phyloP scores from a whole-genome alignment of 768 basidiomycete species.

The Lanmaoa pseudosensibilis region DNA sequence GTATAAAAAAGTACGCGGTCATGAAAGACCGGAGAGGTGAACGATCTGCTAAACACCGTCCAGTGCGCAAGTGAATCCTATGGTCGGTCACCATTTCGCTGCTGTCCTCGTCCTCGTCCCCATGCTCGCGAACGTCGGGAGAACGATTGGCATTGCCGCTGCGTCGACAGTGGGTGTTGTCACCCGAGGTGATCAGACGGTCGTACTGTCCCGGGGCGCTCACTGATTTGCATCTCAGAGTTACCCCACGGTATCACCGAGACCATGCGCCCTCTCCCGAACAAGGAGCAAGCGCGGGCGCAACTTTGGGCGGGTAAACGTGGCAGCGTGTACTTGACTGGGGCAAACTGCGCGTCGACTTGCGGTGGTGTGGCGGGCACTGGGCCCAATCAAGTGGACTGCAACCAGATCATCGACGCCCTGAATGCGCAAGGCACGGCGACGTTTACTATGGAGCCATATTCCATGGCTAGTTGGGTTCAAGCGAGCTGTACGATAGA shows the following conservation, averaged over 20 bases:
- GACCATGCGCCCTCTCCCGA: neutral
- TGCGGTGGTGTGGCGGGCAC: neutral
- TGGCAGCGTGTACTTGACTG: neutral
- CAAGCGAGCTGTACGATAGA: constrained; percentile 4
- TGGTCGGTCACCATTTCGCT: neutral
- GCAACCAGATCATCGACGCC: neutral
- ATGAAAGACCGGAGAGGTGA: no score
- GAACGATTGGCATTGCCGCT: neutral
- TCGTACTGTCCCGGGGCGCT: neutral
- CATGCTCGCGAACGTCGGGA: neutral
- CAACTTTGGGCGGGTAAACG: neutral
- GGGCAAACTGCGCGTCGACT: neutral
- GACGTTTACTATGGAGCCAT: neutral
- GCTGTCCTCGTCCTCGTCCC: neutral
- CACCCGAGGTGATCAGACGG: neutral
- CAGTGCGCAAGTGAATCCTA: neutral
- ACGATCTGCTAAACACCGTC: neutral
- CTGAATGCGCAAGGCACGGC: neutral
- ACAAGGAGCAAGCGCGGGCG: neutral
- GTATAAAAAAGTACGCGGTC: no score
- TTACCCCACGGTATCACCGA: neutral
- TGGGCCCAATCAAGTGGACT: constrained; percentile 10
- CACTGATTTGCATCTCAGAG: neutral
- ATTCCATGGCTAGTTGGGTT: constrained; percentile 1
- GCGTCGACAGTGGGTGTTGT: neutral